A percentile compares a stretch with the other conserved stretches of the same genome.
phyloP scores from a whole-genome alignment of 371 early-diverging fungal species.

The Mortierella sp. region DNA sequence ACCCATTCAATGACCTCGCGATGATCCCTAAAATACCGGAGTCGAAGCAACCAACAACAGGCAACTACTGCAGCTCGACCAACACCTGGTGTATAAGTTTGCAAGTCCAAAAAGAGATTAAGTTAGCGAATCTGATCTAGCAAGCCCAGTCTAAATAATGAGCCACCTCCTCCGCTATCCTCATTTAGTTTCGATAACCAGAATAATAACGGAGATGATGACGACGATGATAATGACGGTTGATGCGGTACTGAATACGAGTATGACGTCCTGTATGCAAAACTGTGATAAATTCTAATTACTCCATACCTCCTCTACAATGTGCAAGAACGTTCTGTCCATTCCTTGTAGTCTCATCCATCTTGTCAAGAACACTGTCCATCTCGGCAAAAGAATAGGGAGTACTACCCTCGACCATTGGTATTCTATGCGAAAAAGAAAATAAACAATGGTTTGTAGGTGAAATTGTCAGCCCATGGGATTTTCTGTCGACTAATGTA shows the following conservation, averaged over 20 bases:
- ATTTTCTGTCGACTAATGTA: too few relatives aligned
- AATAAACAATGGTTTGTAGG: too few relatives aligned
- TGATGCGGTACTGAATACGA: not conserved
- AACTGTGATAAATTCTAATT: not conserved
- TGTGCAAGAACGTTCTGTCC: slow-evolving; percentile 79
- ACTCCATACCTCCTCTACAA: slow-evolving; percentile 80
- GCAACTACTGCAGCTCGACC: slow-evolving; percentile 85
- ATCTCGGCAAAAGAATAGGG: slow-evolving; percentile 75
- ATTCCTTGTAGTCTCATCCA: slow-evolving; percentile 62
- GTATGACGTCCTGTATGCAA: too few relatives aligned
- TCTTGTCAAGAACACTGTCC: slow-evolving; percentile 64
- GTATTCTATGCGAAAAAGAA: slow-evolving; percentile 59
- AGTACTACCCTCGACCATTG: slow-evolving; percentile 82
- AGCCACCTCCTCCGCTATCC: not conserved
- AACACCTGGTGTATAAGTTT: slow-evolving; percentile 63
- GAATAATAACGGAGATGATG: not conserved
- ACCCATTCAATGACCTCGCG: slow-evolving; percentile 48
- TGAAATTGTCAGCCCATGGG: not conserved
- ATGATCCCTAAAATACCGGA: slow-evolving; percentile 33
- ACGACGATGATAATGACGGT: slow-evolving; percentile 1
- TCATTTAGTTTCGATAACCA: not conserved
- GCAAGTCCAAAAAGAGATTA: not conserved
- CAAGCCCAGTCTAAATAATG: not conserved
- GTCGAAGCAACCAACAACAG: slow-evolving; percentile 76
- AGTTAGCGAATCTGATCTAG: not conserved